A percentile compares a stretch with the other conserved stretches of the same genome.
phyloP scores from a whole-genome alignment of 108 stramenopile genomes.

The Nitzschia sp. region DNA sequence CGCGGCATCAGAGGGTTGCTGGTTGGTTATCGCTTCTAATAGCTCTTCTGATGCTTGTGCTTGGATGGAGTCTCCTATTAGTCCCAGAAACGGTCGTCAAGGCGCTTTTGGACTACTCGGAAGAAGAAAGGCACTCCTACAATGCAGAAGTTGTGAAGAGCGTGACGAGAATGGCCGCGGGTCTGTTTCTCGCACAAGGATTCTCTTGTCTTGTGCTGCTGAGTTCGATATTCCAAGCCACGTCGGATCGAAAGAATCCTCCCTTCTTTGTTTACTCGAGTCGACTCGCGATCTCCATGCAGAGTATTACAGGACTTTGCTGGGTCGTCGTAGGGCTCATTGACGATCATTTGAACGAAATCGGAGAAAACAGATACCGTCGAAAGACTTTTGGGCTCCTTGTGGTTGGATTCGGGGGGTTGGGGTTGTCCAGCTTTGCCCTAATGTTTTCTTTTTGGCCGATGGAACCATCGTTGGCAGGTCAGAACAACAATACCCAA shows the following conservation, averaged over 20 bases:
- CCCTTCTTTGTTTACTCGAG: not conserved
- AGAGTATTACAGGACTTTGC: conserved; percentile 22
- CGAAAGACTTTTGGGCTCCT: conserved; percentile 33
- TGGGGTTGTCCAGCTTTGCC: conserved; percentile 47
- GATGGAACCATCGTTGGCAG: conserved; percentile 10
- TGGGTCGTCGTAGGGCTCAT: conserved; percentile 27
- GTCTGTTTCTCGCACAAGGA: conserved; percentile 17
- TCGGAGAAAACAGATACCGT: not conserved
- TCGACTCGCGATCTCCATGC: conserved; percentile 17
- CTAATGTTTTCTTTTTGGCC: conserved; percentile 72
- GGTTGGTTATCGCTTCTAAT: not conserved
- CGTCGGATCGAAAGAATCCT: not conserved
- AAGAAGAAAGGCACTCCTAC: not conserved
- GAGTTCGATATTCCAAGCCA: not conserved
- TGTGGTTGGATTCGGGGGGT: conserved; percentile 45
- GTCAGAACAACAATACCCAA: not conserved
- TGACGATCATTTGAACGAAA: not conserved
- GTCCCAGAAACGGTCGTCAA: not conserved
- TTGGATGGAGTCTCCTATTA: not conserved
- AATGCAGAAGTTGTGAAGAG: not conserved
- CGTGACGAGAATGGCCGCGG: conserved; percentile 12
- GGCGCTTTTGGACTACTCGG: not conserved
- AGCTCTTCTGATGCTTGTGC: not conserved
- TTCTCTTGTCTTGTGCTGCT: conserved; percentile 7
- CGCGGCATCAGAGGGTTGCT: not conserved